phyloP scores from a whole-genome alignment of 768 basidiomycete species.

The Mycena vitilis region DNA sequence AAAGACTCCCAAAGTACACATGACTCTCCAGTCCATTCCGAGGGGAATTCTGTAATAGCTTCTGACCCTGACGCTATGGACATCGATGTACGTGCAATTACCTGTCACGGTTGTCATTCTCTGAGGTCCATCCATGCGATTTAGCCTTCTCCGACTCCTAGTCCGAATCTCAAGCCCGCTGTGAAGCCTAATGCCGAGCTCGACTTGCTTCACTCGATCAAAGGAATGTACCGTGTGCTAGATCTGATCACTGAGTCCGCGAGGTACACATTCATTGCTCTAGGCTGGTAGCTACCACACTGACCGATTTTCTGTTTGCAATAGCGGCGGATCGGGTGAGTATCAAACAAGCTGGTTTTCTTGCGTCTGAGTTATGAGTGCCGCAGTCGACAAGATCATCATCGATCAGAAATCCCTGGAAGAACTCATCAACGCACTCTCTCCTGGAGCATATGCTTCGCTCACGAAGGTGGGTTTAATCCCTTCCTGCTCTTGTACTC shows the following conservation, averaged over 20 bases:
- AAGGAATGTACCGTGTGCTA: slow-evolving; percentile 64
- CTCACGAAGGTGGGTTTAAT: slow-evolving; percentile 52
- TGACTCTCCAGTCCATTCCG: neutral
- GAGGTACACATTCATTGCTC: slow-evolving; percentile 32
- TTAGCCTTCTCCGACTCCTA: neutral
- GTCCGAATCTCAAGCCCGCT: neutral
- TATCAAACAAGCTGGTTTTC: neutral
- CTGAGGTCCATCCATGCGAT: neutral
- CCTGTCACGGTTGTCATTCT: neutral
- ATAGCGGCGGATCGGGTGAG: slow-evolving; percentile 61
- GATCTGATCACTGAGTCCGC: slow-evolving; percentile 65
- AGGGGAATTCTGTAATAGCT: neutral
- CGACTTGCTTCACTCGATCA: slow-evolving; percentile 45
- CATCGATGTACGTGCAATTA: slow-evolving; percentile 14
- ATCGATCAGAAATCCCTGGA: slow-evolving; percentile 64
- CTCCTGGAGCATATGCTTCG: slow-evolving; percentile 63
- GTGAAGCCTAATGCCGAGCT: neutral
- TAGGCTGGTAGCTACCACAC: no score
- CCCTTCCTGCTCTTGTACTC: neutral
- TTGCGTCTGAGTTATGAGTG: neutral
- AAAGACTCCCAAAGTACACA: neutral
- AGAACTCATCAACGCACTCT: slow-evolving; percentile 59
- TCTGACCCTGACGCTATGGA: slow-evolving; percentile 18
- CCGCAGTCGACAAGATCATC: slow-evolving; percentile 70
- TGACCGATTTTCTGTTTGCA: neutral